phyloP scores from a whole-genome alignment of 108 stramenopile species.

The Conticribra weissflogii region DNA sequence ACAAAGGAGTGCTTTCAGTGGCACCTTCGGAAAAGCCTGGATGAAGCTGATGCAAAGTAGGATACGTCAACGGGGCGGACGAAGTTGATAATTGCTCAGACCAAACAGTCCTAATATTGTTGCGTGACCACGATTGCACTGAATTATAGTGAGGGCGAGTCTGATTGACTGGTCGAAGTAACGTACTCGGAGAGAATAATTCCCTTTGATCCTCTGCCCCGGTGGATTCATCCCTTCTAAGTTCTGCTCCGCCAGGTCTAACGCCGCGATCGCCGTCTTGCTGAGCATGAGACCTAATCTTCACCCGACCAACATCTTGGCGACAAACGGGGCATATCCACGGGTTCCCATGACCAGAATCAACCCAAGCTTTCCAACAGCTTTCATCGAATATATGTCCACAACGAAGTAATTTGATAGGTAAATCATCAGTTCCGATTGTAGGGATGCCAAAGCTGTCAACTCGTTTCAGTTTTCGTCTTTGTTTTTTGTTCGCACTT shows the following conservation, averaged over 20 bases:
- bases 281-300: slow-evolving; percentile 3
- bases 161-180: not conserved
- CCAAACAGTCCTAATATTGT: not conserved
- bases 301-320: slow-evolving; percentile 65
- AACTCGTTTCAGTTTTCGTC: slow-evolving; percentile 47
- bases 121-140: not conserved
- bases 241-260: not conserved
- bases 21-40: no score
- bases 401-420: slow-evolving; percentile 82
- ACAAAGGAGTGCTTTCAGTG: not conserved
- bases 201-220: slow-evolving; percentile 1
- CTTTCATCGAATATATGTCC: slow-evolving; percentile 89
- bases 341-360: slow-evolving; percentile 79
- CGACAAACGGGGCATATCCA: slow-evolving; percentile 86
- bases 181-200: not conserved
- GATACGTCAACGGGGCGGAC: no score
- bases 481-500: slow-evolving; percentile 4
- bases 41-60: no score
- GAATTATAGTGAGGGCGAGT: not conserved
- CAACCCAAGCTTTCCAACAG: slow-evolving; percentile 85
- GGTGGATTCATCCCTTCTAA: slow-evolving; percentile 4
- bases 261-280: not conserved
- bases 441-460: slow-evolving; percentile 78
- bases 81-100: not conserved
- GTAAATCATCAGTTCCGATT: slow-evolving; percentile 66